Evolutionary conservation across 1,139 yeast genomes (phyloP).

Genomic region (Magnusiomyces sp.): DNA sequence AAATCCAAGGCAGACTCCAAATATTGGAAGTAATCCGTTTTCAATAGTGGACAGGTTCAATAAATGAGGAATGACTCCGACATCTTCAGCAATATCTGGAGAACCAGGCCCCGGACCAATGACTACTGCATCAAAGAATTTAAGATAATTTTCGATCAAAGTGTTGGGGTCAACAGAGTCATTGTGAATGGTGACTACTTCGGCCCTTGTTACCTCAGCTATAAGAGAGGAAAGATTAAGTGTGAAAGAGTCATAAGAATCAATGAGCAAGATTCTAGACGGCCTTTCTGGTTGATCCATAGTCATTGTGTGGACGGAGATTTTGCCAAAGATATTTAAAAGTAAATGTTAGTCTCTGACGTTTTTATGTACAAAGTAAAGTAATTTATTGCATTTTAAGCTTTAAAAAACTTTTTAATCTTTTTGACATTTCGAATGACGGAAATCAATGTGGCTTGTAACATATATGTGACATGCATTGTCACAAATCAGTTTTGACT

Average conservation of each 20-base stretch:
- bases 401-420: too few species aligned
- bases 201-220: conserved; percentile 43
- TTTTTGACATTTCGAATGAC: too few species aligned
- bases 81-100: conserved; percentile 55
- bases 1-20: conserved; percentile 92
- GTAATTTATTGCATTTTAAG: too few species aligned
- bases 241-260: conserved; percentile 92
- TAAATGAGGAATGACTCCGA: conserved; percentile 64
- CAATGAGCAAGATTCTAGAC: conserved; percentile 55
- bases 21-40: conserved; percentile 47
- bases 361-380: too few species aligned
- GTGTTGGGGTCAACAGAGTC: conserved; percentile 48
- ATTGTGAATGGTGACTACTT: conserved; percentile 65
- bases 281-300: background rate
- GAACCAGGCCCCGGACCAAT: conserved; percentile 98
- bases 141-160: conserved; percentile 33
- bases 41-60: conserved; percentile 28
- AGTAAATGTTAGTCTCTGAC: too few species aligned
- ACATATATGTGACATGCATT: too few species aligned
- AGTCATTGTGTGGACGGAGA: background rate
- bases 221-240: conserved; percentile 66
- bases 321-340: background rate
- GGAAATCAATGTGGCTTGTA: too few species aligned
- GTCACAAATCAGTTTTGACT: too few species aligned
- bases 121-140: conserved; percentile 64